Evolutionary conservation across 805 yeast genomes (phyloP).

Genomic region (Hanseniaspora vineae): DNA sequence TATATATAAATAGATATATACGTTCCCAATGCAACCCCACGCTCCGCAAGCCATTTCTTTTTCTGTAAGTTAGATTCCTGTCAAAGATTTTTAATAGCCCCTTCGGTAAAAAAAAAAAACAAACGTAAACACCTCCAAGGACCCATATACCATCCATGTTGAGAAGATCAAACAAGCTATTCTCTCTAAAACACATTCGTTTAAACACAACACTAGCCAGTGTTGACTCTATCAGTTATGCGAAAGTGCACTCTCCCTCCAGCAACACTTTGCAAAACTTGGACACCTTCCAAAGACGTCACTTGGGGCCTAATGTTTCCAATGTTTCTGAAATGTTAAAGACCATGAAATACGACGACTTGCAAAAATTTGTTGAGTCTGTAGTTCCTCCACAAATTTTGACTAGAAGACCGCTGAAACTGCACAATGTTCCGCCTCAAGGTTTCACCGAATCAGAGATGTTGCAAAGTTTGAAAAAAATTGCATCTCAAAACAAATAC

Average conservation of each 20-base stretch:
- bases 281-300: conserved; percentile 85
- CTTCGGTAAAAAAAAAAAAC: not conserved
- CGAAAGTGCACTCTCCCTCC: conserved; percentile 33
- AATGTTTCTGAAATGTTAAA: conserved; percentile 57
- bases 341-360: conserved; percentile 48
- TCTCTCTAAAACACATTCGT: conserved; percentile 1
- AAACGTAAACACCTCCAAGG: not conserved
- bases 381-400: conserved; percentile 73
- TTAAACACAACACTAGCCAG: conserved; percentile 28
- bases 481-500: conserved; percentile 62
- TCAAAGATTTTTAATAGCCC: too few species aligned
- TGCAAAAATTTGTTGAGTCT: conserved; percentile 54
- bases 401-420: conserved; percentile 48
- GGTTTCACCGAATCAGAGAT: conserved; percentile 80
- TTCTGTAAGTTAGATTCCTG: too few species aligned
- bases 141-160: conserved; percentile 1
- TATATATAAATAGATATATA: too few species aligned
- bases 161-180: conserved; percentile 1
- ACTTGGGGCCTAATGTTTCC: conserved; percentile 64
- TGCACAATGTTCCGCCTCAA: conserved; percentile 37
- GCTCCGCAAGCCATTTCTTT: too few species aligned
- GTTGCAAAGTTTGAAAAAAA: conserved; percentile 47
- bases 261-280: conserved; percentile 16
- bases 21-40: too few species aligned
- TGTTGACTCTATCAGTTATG: conserved; percentile 42